Percentiles rank a stretch among this genome's conserved stretches.
Conservation (phyloP, 2,329 filamentous ascomycete species). For the Paraconiothyrium sp. region DNA sequence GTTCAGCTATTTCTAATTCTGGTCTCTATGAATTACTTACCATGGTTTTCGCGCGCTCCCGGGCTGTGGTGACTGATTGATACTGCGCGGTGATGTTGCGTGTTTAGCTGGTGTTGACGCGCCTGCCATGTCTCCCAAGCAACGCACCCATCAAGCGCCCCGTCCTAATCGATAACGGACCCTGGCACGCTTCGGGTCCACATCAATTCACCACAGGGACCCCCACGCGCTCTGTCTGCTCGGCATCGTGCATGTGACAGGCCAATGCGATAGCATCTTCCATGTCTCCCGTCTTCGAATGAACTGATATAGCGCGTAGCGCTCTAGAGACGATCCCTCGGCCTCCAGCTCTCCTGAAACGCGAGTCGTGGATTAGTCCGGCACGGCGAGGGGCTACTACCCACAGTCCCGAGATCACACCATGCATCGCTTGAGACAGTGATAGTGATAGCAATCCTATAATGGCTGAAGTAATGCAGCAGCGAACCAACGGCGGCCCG, state of each 20-base stretch:
- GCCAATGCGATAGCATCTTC: background rate
- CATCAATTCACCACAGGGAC: background rate
- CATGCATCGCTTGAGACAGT: constrained; percentile 24
- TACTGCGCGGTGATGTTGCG: constrained; percentile 21
- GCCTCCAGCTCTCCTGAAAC: constrained; percentile 6
- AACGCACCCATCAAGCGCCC: constrained; percentile 20
- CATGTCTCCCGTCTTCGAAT: background rate
- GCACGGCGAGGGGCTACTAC: background rate
- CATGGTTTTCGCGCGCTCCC: constrained; percentile 14
- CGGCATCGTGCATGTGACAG: background rate
- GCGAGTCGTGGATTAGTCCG: constrained; percentile 9
- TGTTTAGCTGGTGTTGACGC: constrained; percentile 35
- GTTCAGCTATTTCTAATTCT: background rate
- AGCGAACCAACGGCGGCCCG: constrained; percentile 31
- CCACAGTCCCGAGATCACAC: constrained; percentile 21
- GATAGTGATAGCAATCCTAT: constrained; percentile 17
- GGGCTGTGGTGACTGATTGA: background rate
- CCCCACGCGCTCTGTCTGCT: constrained; percentile 1
- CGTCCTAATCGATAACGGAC: constrained; percentile 7
- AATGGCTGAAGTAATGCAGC: constrained; percentile 46
- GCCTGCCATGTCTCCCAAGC: constrained; percentile 20
- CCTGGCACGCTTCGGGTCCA: constrained; percentile 1
- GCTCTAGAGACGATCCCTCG: background rate
- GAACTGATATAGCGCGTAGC: background rate
- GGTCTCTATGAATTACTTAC: constrained; percentile 4